A percentile compares a stretch with the other conserved stretches of the same genome.
phyloP scores from a whole-genome alignment of 2,329 filamentous ascomycete species.

The Pyrenophora tritici-repentis region DNA sequence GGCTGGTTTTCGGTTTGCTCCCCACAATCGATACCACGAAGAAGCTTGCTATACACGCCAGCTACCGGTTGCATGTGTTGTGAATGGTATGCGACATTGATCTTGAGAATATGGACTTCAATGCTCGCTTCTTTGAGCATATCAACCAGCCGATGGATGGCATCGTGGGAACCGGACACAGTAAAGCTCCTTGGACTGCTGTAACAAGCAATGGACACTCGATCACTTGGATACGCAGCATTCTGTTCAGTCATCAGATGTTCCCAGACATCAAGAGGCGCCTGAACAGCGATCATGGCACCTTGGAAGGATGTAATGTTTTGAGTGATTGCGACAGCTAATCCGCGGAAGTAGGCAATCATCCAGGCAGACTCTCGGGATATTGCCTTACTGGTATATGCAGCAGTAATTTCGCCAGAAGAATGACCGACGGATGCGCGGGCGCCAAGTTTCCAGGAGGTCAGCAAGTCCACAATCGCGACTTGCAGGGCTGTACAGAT shows the following conservation, averaged over 20 bases:
- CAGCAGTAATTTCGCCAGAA: constrained; percentile 41
- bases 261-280: constrained; percentile 9
- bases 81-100: constrained; percentile 54
- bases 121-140: constrained; percentile 43
- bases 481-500: constrained; percentile 28
- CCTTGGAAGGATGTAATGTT: constrained; percentile 42
- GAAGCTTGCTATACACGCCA: constrained; percentile 17
- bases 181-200: constrained; percentile 45
- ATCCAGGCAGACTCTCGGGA: constrained; percentile 19
- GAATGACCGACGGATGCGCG: constrained; percentile 36
- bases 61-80: constrained; percentile 46
- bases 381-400: constrained; percentile 26
- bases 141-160: constrained; percentile 40
- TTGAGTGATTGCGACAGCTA: constrained; percentile 34
- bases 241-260: constrained; percentile 14
- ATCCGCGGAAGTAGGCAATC: constrained; percentile 22
- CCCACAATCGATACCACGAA: constrained; percentile 4
- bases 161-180: constrained; percentile 26
- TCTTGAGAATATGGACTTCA: constrained; percentile 47
- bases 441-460: constrained; percentile 19
- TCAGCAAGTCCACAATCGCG: constrained; percentile 25
- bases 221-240: background rate
- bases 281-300: constrained; percentile 33
- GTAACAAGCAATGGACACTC: constrained; percentile 25
- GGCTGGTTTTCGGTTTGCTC: background rate